Evolutionary conservation across 2,329 filamentous ascomycete genomes (phyloP).

Genomic region (Fusarium incarnatum): DNA sequence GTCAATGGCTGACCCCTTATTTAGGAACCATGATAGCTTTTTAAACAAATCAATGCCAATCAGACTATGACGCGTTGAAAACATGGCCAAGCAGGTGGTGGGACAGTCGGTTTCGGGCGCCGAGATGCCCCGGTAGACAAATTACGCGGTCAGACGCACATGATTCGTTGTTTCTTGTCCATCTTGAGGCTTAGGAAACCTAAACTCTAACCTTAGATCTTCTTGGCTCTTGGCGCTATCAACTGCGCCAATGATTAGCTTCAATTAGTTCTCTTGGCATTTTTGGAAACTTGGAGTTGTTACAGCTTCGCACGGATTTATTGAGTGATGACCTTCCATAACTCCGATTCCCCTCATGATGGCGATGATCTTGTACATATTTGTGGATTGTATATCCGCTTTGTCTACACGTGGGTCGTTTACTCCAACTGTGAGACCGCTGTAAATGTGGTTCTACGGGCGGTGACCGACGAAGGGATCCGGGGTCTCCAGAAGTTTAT

Average conservation of each 20-base stretch:
- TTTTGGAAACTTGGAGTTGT: constrained; percentile 2
- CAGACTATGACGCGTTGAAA: constrained; percentile 26
- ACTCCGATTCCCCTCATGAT: constrained; percentile 6
- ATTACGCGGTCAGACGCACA: constrained; percentile 16
- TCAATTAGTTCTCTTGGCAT: constrained; percentile 6
- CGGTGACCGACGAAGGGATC: not conserved
- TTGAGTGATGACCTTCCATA: constrained; percentile 5
- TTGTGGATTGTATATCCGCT: constrained; percentile 9
- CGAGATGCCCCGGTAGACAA: not conserved
- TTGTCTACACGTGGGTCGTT: not conserved
- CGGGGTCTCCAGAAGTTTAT: not conserved
- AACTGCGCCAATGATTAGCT: not conserved
- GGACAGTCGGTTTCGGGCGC: constrained; percentile 11
- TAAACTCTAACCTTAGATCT: constrained; percentile 25
- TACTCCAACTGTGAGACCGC: not conserved
- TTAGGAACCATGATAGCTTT: not conserved
- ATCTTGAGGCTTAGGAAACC: constrained; percentile 10
- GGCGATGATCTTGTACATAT: not conserved
- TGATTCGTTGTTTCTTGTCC: constrained; percentile 14
- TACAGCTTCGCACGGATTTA: constrained; percentile 18
- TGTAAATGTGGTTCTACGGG: not conserved
- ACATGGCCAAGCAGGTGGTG: constrained; percentile 11
- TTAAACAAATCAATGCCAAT: not conserved
- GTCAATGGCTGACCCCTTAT: not conserved
- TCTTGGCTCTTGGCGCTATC: constrained; percentile 17